Base-by-base conservation (phyloP, 139 green algal genomes). In the Tetradesmus obliquus region DNA sequence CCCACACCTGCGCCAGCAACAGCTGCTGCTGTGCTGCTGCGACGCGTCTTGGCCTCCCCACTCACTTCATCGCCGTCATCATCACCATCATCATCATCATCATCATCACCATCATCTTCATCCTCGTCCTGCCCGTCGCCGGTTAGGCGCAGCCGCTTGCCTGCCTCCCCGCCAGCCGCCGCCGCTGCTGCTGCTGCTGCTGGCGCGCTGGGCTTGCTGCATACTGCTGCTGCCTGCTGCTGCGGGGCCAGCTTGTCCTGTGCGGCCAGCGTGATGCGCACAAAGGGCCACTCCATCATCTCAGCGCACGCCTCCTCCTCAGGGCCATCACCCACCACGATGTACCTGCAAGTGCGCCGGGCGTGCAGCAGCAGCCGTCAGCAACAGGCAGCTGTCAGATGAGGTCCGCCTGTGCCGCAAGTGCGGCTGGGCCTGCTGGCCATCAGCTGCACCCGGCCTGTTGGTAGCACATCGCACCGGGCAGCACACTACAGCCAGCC, bases 251-350 rank as follows among this genome's bases (percentile, higher is more conserved):
- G 86, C 6, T 17, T 7, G 2, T 51, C 51, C 71, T 90, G 86
- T 51, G 86, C 62, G 55, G 76, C 88, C 24, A 92, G 55, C 2
- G 71, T 86, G 54, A 93, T 53, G 55, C 86, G 79, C 55, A 93
- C 80, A 89, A 93, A 93, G 60, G 91, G 87, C 91, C 91, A 93
- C 5, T 66, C 53, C 60, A 87, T 84, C 45, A 82, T 17, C 6
- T 86, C 66, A 82, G 91, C 91, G 84, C 69, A 86, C 13, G 69
- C 87, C 69, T 93, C 87, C 69, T 93, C 91, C 81, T 93, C 91
- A 58, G 69, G 10, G 53, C 88, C 87, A 55, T 92, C 87, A 72
- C 91, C 91, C 66, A 90, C 17, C 57, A 91, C 91, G 20, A 86
- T 81, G 88, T 87, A 91, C 54, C 87, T 91, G 74, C 13, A 13